Conservation (phyloP, 768 basidiomycete species). For the Xerocomellus intermedius region DNA sequence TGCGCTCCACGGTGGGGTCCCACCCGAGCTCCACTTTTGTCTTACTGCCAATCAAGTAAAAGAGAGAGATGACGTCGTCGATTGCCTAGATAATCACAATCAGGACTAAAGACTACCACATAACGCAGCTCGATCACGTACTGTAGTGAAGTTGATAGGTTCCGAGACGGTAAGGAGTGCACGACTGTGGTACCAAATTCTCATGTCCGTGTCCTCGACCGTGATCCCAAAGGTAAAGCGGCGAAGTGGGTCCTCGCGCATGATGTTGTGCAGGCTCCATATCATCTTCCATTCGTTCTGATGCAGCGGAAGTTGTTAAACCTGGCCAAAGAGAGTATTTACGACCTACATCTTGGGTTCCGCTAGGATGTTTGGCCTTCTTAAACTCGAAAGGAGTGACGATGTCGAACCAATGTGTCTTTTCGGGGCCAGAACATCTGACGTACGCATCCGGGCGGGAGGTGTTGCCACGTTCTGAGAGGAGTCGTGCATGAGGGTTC, state of each 20-base stretch:
- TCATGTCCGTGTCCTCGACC: constrained; percentile 21
- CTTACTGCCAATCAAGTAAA: background rate
- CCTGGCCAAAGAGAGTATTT: background rate
- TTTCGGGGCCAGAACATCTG: accelerated
- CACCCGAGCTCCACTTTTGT: background rate
- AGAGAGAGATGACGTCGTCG: constrained; percentile 3
- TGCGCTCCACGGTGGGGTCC: constrained; percentile 4
- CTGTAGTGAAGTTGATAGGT: background rate
- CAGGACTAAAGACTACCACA: background rate
- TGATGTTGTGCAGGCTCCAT: constrained; percentile 26
- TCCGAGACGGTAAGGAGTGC: background rate
- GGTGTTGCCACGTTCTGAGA: background rate
- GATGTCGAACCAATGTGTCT: constrained; percentile 11
- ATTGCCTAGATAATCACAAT: constrained; percentile 1
- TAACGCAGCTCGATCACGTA: background rate
- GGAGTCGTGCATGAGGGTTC: background rate
- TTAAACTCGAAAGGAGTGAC: constrained; percentile 8
- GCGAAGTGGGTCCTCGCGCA: constrained; percentile 28
- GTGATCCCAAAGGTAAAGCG: constrained; percentile 30
- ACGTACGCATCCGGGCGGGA: constrained; percentile 6
- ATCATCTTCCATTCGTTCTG: constrained; percentile 23
- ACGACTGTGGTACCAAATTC: constrained; percentile 26
- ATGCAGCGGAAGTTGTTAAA: background rate
- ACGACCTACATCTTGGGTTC: background rate
- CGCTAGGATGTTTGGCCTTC: background rate